Conservation (phyloP, 2,329 filamentous ascomycete species). For the Cordyceps farinosa region DNA sequence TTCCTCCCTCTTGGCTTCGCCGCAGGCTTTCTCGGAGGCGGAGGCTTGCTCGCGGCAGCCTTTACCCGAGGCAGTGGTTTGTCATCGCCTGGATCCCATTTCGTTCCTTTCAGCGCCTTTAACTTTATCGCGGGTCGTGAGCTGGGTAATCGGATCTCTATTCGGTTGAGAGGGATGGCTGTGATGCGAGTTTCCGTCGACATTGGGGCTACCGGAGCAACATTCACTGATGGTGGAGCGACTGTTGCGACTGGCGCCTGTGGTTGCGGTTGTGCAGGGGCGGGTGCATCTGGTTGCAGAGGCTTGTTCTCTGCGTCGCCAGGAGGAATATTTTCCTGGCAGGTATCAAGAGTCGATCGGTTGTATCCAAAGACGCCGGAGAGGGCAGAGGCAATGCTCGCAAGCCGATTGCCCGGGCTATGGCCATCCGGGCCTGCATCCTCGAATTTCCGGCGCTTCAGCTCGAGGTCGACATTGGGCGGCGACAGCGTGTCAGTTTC, state of each 20-base stretch:
- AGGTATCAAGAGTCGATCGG: conserved; percentile 19
- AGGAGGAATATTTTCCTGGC: not conserved
- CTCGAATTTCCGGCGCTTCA: conserved; percentile 6
- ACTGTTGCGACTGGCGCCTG: not conserved
- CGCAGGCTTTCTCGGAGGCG: conserved; percentile 19
- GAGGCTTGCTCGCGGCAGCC: conserved; percentile 23
- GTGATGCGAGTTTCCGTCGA: not conserved
- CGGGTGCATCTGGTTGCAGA: not conserved
- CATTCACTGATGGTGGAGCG: not conserved
- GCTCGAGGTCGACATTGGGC: conserved; percentile 5
- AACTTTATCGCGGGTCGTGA: conserved; percentile 35
- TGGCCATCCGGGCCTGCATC: not conserved
- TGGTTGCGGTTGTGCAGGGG: not conserved
- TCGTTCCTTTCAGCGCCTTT: conserved; percentile 35
- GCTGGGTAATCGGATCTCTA: not conserved
- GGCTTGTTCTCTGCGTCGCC: conserved; percentile 11
- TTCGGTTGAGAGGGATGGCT: conserved; percentile 18
- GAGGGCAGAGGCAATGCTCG: conserved; percentile 31
- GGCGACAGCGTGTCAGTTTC: conserved; percentile 14
- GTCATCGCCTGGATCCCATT: conserved; percentile 34
- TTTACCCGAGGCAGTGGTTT: conserved; percentile 20
- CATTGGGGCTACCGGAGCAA: conserved; percentile 8
- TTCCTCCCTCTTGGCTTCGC: conserved; percentile 16
- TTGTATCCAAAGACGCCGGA: conserved; percentile 27
- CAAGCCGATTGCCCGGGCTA: conserved; percentile 10